Evolutionary conservation across 2,329 filamentous ascomycete genomes (phyloP), one percentile per base, ranked within the genome.

Genomic region (Nannizzia gypsea): DNA sequence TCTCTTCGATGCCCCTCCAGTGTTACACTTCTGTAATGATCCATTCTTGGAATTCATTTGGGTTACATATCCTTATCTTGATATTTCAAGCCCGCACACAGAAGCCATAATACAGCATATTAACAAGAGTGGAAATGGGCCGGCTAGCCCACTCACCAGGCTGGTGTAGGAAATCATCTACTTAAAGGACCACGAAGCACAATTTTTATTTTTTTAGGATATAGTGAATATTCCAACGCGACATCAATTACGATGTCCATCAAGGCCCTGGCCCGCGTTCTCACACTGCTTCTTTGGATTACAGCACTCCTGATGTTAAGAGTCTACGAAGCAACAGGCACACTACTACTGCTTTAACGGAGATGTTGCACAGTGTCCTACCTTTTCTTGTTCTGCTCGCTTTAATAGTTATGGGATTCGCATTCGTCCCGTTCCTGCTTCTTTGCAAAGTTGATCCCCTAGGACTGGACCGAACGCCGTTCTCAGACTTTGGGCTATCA

Each of bases 291-390:
- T n/a, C 20, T 54, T 3, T 54, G 48, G 48, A 54, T 54, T 22
- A 17, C 48, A 22, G 48, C 48, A 9, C 48, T 54, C 24, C 48
- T 54, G 13, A 54, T 54, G 48, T 15, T 54, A 17, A 54, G 48
- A 6, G 48, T 54, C 9, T 54, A 54, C n/a, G 48, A 54, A 54
- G 48, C 48, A 54, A 54, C 48, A 54, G 48, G 48, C 48, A 54
- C 48, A 15, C 24, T 54, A 22, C 48, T 54, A 6, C 48, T 54
- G n/a, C 22, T 54, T 6, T 54, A 17, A 54, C 48, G 48, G 48
- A 54, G 11, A 54, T 54, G 48, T 3, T 54, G 48, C 48, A 54
- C 8, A 6, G 48, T 20, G 48, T 54, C 48, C 2, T 54, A 54
- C 48, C 48, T 22, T 54, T 54, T 34, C 6, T 54, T n/a, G 15